Base-by-base conservation (phyloP, 306 rosid genomes). In the Trifolium fragiferum region DNA sequence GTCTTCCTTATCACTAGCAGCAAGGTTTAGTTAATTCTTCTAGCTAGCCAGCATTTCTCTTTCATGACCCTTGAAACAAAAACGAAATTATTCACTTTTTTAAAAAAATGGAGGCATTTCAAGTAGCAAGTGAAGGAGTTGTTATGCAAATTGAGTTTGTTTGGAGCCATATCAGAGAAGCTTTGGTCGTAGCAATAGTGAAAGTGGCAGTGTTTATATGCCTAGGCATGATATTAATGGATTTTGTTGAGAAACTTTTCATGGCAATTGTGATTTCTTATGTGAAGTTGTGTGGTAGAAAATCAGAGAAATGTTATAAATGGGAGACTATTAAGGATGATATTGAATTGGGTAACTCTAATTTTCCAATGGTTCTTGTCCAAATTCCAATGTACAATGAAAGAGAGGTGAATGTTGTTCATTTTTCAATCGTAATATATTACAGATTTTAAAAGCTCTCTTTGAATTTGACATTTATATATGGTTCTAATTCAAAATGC, bases 121-220 rank as follows among this genome's bases (percentile, higher is more conserved):
- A 81, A 51, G 92, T 87, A 5, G 78, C 82, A 0, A 86, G 82
- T 35, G 87, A 82, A 25, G 96, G 83, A 62, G 80, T 87, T 70
- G 38, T 85, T 40, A 57, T 49, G 72, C 96, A 86, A 70, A 2
- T 90, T 25, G 86, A 76, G n/a, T 2, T 86, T 25, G 2, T 86
- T 21, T 93, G 97, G 97, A 55, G 78, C 3, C 80, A 82, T 68
- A 68, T 89, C 51, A 93, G 86, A 79, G 84, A 84, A 6, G 96
- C 96, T 60, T 35, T 93, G 75, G 73, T 93, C 1, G 88, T 91
- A 49, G 96, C 55, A 49, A 2, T 49, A 10, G 0, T 49, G 21
- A 49, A 4, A 49, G 8, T 16, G 21, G 3, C 10, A n/a, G 55
- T 49, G 21, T 6, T n/a, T 49, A 2, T 49, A 9, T 49, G 55